Evolutionary conservation across 495 filamentous ascomycete genomes (phyloP), one percentile per base, ranked within the genome.

Genomic region (Schizothecium vesticola): DNA sequence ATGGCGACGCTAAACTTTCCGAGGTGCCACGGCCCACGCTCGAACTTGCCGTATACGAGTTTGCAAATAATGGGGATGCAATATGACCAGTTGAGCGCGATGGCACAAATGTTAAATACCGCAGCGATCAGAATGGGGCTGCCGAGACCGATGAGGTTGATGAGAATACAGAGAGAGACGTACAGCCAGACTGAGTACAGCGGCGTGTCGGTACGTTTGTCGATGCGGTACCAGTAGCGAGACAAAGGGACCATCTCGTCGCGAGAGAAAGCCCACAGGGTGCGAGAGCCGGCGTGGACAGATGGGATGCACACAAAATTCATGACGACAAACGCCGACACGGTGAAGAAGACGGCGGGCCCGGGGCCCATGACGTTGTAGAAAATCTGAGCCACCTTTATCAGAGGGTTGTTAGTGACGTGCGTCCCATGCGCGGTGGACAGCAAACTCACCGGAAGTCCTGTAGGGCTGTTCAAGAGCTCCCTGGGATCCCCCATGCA

Each of bases 341-440:
- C 79, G 59, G 85, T 84, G 71, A 82, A 88, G 75, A 84, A 81
- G 69, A 88, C 82, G 13, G 84, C 85, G 28, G 84, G 84, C 1
- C 74, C 72, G 56, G 81, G 81, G 59, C 86, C 86, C 62, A 87
- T 84, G 65, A 80, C 80, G 72, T 87, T 85, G 75, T 84, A 87
- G 79, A 85, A 87, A 64, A 88, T 82, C 71, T 88, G 86, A 3
- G 83, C 85, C 2, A 88, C 86, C n/a, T n/a, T n/a, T n/a, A n/a
- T n/a, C n/a, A n/a, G n/a, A n/a, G 22, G 86, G 86, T 71, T 87
- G 85, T 2, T 84, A 12, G 85, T 87, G 5, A 85, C 85, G 73
- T 87, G n/a, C n/a, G n/a, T n/a, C n/a, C n/a, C n/a, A n/a, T n/a
- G n/a, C n/a, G n/a, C n/a, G n/a, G n/a, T n/a, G n/a, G n/a, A n/a